Conservation (phyloP, 805 yeast species). For the Saccharomyces eubayanus region DNA sequence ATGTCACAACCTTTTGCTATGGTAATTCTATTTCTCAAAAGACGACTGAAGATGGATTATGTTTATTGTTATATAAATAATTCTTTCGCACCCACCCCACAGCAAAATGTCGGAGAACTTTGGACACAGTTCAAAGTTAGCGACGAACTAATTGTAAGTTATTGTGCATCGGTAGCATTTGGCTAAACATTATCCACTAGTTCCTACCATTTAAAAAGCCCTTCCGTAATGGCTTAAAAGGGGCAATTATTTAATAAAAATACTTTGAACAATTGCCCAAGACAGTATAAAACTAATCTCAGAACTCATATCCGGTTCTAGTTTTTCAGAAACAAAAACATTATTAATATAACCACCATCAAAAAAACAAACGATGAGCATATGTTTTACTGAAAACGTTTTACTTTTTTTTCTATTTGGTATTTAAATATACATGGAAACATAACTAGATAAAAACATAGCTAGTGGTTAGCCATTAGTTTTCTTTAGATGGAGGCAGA, state of each 20-base stretch:
- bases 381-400: background rate
- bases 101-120: constrained; percentile 27
- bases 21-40: constrained; percentile 16
- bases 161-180: constrained; percentile 31
- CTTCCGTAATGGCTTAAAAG: background rate
- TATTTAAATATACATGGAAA: background rate
- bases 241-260: background rate
- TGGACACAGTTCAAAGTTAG: constrained; percentile 27
- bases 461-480: constrained; percentile 1
- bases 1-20: constrained; percentile 24
- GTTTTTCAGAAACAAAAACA: background rate
- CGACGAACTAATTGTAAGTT: constrained; percentile 29
- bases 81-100: constrained; percentile 32
- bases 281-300: background rate
- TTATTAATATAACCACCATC: background rate
- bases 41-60: constrained; percentile 16
- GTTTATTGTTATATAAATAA: constrained; percentile 30
- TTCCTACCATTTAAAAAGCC: background rate
- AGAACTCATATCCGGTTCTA: background rate
- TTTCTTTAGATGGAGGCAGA: constrained; percentile 14
- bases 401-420: background rate
- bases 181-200: constrained; percentile 13
- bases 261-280: background rate
- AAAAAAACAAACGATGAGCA: background rate
- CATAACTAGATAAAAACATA: background rate